A percentile compares a stretch with the other conserved stretches of the same genome.
Evolutionary conservation across 768 basidiomycete genomes (phyloP).

Genomic region (Chalciporus sphaerocephalus): DNA sequence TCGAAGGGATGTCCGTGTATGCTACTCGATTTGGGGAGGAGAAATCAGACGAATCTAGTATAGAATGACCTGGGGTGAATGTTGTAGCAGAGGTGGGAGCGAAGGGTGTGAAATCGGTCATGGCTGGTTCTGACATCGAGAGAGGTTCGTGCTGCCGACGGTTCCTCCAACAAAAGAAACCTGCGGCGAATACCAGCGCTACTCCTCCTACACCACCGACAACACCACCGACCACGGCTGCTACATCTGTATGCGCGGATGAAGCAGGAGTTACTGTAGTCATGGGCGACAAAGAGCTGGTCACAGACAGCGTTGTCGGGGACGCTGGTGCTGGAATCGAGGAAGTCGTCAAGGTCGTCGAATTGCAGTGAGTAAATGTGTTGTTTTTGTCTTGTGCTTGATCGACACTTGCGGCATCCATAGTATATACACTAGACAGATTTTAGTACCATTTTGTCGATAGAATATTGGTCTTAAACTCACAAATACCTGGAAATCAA

Average conservation of each 20-base stretch:
- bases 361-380: constrained; percentile 28
- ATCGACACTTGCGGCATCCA: constrained; percentile 12
- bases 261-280: neutral
- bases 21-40: neutral
- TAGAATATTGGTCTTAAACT: neutral
- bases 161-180: neutral
- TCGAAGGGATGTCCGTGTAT: neutral
- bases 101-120: neutral
- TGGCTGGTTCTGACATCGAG: neutral
- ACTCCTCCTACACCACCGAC: constrained; percentile 1
- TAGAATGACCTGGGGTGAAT: neutral
- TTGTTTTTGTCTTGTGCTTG: constrained; percentile 23
- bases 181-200: neutral
- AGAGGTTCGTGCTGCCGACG: neutral
- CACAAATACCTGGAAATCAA: constrained; percentile 11
- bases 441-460: neutral
- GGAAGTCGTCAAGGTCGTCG: neutral
- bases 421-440: constrained; percentile 17
- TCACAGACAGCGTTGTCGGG: neutral
- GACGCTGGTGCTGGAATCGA: neutral
- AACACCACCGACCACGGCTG: constrained; percentile 1
- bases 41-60: neutral
- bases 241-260: neutral
- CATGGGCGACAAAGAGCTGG: neutral
- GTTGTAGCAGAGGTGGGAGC: neutral